Percentiles rank a stretch among this genome's conserved stretches.
These are phyloP conservation scores for Globisporangium mamillatum DNA, from an alignment of 352 stramenopile genomes.

Conservation along the genomic window DNA sequence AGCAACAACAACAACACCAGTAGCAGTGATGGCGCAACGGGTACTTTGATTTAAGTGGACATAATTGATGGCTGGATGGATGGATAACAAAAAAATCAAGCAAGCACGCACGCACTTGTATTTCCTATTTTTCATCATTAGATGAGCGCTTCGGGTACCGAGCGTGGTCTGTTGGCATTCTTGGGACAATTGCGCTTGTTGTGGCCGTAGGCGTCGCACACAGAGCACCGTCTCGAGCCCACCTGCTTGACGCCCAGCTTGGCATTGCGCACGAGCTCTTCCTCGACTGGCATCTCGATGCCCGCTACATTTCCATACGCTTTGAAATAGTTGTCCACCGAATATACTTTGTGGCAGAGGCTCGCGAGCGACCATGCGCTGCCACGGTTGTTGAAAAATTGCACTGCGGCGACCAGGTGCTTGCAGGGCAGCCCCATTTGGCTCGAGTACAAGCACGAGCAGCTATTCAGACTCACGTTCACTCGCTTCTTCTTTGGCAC, in stretches of 20 bases:
- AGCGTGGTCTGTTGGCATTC: neutral
- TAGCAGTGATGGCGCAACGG: neutral
- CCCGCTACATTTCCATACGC: conserved; percentile 23
- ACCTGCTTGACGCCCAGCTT: conserved; percentile 2
- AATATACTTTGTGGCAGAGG: conserved; percentile 33
- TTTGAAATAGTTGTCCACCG: conserved; percentile 24
- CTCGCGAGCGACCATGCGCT: conserved; percentile 25
- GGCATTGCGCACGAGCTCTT: conserved; percentile 37
- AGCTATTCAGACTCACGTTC: conserved; percentile 31
- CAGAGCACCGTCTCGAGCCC: conserved; percentile 30
- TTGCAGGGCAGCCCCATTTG: conserved; percentile 41
- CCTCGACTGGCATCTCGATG: conserved; percentile 36
- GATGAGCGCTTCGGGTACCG: too few relatives aligned
- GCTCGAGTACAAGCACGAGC: conserved; percentile 33
- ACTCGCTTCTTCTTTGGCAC: conserved; percentile 37
- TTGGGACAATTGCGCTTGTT: conserved; percentile 43
- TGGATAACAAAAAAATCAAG: too few relatives aligned
- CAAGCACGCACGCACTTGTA: too few relatives aligned
- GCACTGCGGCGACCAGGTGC: conserved; percentile 30
- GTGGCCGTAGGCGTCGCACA: conserved; percentile 36
- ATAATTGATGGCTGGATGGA: too few relatives aligned
- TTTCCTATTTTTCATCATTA: too few relatives aligned
- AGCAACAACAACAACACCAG: neutral
- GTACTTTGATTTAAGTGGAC: too few relatives aligned
- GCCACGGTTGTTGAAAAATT: conserved; percentile 32